Percentiles rank a stretch among this genome's conserved stretches.
These are phyloP conservation scores for Tricholoma sp. DNA, from an alignment of 768 basidiomycete species.

Conservation along the genomic window DNA sequence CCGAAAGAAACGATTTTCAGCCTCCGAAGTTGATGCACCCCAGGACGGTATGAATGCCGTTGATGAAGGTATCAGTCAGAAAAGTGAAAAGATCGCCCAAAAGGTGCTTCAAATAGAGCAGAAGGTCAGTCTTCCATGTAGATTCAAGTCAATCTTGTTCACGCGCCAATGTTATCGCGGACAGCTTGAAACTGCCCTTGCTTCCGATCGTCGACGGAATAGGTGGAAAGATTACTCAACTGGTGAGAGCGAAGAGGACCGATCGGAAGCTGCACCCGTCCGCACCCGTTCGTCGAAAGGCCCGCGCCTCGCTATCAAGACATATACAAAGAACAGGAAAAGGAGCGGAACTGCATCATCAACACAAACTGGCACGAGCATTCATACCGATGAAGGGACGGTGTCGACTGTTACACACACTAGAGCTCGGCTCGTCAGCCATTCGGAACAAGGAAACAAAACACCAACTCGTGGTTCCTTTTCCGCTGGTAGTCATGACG, in stretches of 20 bases:
- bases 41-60: conserved; percentile 85
- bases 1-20: conserved; percentile 78
- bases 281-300: conserved; percentile 38
- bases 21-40: conserved; percentile 52
- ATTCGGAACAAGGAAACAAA: conserved; percentile 30
- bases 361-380: conserved; percentile 39
- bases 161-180: neutral
- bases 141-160: neutral
- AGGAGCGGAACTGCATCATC: conserved; percentile 66
- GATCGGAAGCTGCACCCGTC: conserved; percentile 41
- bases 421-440: conserved; percentile 22
- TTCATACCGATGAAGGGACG: conserved; percentile 24
- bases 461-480: conserved; percentile 40
- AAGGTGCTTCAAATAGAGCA: conserved; percentile 88
- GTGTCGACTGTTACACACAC: conserved; percentile 19
- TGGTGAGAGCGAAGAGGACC: conserved; percentile 54
- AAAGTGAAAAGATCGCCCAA: conserved; percentile 83
- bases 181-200: conserved; percentile 73
- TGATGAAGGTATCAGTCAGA: conserved; percentile 77
- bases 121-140: conserved; percentile 58
- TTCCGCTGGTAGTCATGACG: conserved; percentile 30
- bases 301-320: conserved; percentile 25
- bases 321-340: conserved; percentile 36
- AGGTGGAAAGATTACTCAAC: conserved; percentile 32
- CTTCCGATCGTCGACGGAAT: conserved; percentile 47